Evolutionary conservation across 805 yeast species (phyloP).

Genomic region (Kodamaea hsintzibuensis): DNA sequence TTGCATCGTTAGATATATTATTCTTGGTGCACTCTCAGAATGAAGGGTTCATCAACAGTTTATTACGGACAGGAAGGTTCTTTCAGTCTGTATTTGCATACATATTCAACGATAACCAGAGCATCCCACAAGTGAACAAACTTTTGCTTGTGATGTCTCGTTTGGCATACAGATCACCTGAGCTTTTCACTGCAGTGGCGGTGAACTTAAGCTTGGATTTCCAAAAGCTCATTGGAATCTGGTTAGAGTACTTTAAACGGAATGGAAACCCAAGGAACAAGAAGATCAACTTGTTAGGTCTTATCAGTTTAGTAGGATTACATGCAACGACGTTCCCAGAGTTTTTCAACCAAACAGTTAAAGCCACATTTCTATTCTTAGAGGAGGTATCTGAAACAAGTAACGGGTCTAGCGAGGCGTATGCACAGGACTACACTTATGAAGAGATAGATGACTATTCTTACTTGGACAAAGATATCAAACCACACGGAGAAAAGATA

Average conservation of each 20-base stretch:
- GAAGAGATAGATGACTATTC: conserved; percentile 45
- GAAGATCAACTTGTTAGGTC: conserved; percentile 65
- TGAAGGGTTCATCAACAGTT: conserved; percentile 27
- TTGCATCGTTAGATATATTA: conserved; percentile 55
- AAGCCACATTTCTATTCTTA: conserved; percentile 46
- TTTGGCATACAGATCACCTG: conserved; percentile 35
- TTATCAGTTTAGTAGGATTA: conserved; percentile 49
- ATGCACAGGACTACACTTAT: conserved; percentile 37
- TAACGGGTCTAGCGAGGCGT: conserved; percentile 36
- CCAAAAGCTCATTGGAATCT: conserved; percentile 27
- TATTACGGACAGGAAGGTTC: conserved; percentile 31
- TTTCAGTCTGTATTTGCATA: conserved; percentile 43
- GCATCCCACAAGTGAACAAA: conserved; percentile 41
- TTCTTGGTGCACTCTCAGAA: conserved; percentile 30
- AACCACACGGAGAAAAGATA: conserved; percentile 43
- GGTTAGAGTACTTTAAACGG: conserved; percentile 46
- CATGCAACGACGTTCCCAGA: conserved; percentile 23
- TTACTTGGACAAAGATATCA: conserved; percentile 41
- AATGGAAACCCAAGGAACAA: conserved; percentile 75
- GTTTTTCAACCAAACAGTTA: conserved; percentile 30
- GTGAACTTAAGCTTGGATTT: conserved; percentile 27
- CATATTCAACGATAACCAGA: conserved; percentile 43
- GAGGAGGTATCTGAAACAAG: conserved; percentile 72
- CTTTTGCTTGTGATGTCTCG: conserved; percentile 39
- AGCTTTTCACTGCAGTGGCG: conserved; percentile 34